Evolutionary conservation across 176 grass and related monocot genomes (phyloP), one percentile per base, ranked within the genome.

Genomic region (Zoysia japonica): DNA sequence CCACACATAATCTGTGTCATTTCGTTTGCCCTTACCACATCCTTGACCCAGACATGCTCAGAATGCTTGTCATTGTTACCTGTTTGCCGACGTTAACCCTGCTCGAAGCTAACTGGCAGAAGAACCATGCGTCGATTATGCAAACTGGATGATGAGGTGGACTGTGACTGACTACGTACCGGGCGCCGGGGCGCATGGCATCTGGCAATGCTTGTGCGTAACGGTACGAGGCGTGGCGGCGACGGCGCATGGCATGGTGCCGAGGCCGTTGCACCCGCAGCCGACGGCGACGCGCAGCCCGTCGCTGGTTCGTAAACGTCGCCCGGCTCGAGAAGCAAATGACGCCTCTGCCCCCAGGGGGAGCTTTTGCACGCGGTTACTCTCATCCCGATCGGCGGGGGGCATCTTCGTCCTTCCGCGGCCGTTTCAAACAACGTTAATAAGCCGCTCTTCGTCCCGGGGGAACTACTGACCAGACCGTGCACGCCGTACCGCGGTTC

Each of bases 131-230:
- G 9, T 60, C 6, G 56, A 20, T 59, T 17, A 9, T 71, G 67
- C 53, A 40, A 77, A 40, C 39, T 6, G 36, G 36, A 51, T 9
- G 61, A 11, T 28, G 28, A 36, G 13, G 54, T 8, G n/a, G 60
- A n/a, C 44, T 35, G 13, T 64, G 3, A 3, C 60, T 50, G 60
- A 65, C 57, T 78, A 65, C 60, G 61, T 65, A 61, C 50, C 36
- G 57, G 7, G 60, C 37, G 35, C 19, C 14, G 43, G 41, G 54
- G 43, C 43, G 42, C 3, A 15, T 62, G 56, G 81, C 82, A 60
- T 9, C 15, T 61, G 65, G 76, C 71, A 50, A 81, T 74, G 87
- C 87, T 81, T 84, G 81, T 14, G 82, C 77, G 77, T 81, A 85
- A 89, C 82, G 82, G 71, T 76, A 81, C 65, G 35, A 76, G 77